Base-by-base conservation (phyloP, 805 yeast species). In the Yamadazyma olivae region DNA sequence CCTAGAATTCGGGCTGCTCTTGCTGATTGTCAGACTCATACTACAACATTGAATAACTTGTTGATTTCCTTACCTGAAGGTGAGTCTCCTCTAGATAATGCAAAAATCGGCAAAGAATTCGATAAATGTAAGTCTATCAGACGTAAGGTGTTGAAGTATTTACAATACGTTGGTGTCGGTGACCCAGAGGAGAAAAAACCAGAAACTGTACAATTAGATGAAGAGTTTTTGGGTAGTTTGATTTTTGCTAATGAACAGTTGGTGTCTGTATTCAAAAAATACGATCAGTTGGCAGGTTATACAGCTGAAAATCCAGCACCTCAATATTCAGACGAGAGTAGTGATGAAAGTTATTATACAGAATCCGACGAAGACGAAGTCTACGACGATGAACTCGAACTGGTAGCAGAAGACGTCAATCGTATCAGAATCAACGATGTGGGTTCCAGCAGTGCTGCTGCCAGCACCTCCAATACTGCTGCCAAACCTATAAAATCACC, bases 231-330 rank as follows among this genome's bases (percentile, higher is more conserved):
- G 44, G 98, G 97, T n/a, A 74, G 87, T 29, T 70, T 93, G 44
- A 77, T 93, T 39, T 82, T 78, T 48, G 95, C 96, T 30, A 93
- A 93, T 55, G 99, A 93, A 50, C 90, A 87, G 55, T 71, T 93
- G 42, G 95, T 93, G 5, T 65, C 66, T 3, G 82, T 89, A 0
- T 71, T 93, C 49, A 77, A 79, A 48, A 61, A 67, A 35, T 90
- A 78, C 55, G 95, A 90, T 40, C 71, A 72, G 32, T 51, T 57
- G 57, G 66, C 64, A 57, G 74, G 72, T 1, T 61, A 59, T 40
- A 50, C 61, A 4, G 56, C 37, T 3, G 79, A 46, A 43, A 66
- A 40, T 59, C 77, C 46, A 36, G 67, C 65, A 1, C 67, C 68
- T 4, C 38, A 38, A 21, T 51, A 53, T 27, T 57, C 54, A 30